Evolutionary conservation across 306 rosid genomes (phyloP).

Genomic region (Pterocarpus santalinus): DNA sequence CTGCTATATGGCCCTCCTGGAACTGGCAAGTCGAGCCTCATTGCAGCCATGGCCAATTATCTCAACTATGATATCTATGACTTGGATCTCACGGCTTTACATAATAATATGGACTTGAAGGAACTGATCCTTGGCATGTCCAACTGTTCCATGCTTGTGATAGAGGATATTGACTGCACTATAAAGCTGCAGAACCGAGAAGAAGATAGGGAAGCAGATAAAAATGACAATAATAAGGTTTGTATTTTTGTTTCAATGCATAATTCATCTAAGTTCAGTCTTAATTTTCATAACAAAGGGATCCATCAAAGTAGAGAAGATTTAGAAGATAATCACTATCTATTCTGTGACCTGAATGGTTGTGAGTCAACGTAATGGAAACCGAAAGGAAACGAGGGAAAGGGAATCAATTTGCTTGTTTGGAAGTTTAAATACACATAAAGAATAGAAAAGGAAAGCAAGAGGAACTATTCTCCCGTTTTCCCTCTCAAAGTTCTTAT

Average conservation of each 20-base stretch:
- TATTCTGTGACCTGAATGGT: too few relatives aligned
- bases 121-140: conserved; percentile 46
- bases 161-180: conserved; percentile 67
- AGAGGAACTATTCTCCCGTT: too few relatives aligned
- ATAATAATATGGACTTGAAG: conserved; percentile 34
- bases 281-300: not conserved
- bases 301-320: not conserved
- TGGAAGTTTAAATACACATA: too few relatives aligned
- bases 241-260: not conserved
- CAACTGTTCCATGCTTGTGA: conserved; percentile 61
- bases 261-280: not conserved
- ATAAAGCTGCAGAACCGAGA: conserved; percentile 52
- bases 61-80: conserved; percentile 67
- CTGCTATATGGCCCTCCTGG: conserved; percentile 69
- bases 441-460: too few relatives aligned
- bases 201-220: conserved; percentile 4
- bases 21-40: conserved; percentile 66
- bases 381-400: too few relatives aligned
- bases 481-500: too few relatives aligned
- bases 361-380: too few relatives aligned
- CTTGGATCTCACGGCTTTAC: conserved; percentile 54
- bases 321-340: too few relatives aligned
- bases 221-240: conserved; percentile 35
- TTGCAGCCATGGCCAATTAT: conserved; percentile 66
- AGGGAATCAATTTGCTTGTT: too few relatives aligned